These are phyloP conservation scores for Coccinonectria pachysandricola DNA, from an alignment of 2,329 filamentous ascomycete genomes.

Conservation along the genomic window DNA sequence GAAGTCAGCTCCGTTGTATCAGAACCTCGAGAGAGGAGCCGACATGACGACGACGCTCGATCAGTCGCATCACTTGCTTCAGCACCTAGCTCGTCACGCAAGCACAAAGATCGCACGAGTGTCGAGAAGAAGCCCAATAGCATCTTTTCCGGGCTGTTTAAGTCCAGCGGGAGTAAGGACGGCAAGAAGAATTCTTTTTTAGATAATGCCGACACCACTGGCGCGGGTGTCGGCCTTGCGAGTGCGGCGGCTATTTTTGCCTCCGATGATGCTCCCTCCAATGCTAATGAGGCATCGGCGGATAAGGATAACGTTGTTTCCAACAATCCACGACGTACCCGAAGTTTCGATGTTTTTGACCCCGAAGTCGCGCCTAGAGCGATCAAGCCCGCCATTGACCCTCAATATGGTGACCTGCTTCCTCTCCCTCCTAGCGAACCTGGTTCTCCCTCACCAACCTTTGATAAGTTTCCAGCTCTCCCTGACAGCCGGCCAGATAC, in stretches of 20 bases:
- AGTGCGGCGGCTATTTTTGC: slow-evolving; percentile 35
- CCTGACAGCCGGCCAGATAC: slow-evolving; percentile 52
- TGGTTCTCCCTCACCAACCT: slow-evolving; percentile 32
- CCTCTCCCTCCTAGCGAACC: slow-evolving; percentile 52
- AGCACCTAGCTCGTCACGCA: slow-evolving; percentile 22
- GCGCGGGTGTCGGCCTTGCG: slow-evolving; percentile 57
- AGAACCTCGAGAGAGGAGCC: slow-evolving; percentile 29
- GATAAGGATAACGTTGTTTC: slow-evolving; percentile 26
- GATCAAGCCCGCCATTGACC: slow-evolving; percentile 57
- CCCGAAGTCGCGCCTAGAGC: slow-evolving; percentile 47
- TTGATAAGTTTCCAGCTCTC: slow-evolving; percentile 38
- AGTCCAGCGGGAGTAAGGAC: slow-evolving; percentile 30
- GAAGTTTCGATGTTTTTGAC: slow-evolving; percentile 34
- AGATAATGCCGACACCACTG: slow-evolving; percentile 61
- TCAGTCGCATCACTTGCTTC: slow-evolving; percentile 37
- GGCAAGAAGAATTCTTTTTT: slow-evolving; percentile 52
- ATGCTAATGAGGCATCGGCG: slow-evolving; percentile 35
- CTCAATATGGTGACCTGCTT: slow-evolving; percentile 54
- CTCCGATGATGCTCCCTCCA: slow-evolving; percentile 30
- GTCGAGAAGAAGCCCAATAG: slow-evolving; percentile 30
- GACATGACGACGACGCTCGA: slow-evolving; percentile 35
- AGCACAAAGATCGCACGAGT: slow-evolving; percentile 21
- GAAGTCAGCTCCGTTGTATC: slow-evolving; percentile 41
- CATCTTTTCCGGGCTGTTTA: slow-evolving; percentile 40
- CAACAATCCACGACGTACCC: slow-evolving; percentile 13